Evolutionary conservation across 169 alveolate species (phyloP).

Genomic region (Toxoplasma gondii): DNA sequence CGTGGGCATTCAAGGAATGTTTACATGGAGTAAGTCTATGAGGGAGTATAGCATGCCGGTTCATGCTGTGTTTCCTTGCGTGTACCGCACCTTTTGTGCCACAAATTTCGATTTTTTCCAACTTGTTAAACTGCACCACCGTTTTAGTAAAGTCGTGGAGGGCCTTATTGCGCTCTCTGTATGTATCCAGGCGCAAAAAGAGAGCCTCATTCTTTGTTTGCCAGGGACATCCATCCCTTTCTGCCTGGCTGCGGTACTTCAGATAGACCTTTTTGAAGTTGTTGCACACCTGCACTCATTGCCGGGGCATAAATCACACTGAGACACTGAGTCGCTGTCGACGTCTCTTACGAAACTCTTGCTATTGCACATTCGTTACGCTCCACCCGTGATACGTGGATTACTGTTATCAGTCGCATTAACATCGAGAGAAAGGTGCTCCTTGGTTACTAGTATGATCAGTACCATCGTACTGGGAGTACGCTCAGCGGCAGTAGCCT

Average conservation of each 20-base stretch:
- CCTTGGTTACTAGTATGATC: too few relatives aligned
- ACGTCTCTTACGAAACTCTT: too few relatives aligned
- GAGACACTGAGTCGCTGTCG: not conserved
- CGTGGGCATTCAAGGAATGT: too few relatives aligned
- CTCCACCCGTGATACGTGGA: too few relatives aligned
- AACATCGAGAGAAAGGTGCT: too few relatives aligned
- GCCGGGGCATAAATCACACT: not conserved
- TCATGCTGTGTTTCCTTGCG: too few relatives aligned
- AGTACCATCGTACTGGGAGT: too few relatives aligned
- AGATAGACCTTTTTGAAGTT: slow-evolving; percentile 90
- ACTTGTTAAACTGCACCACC: slow-evolving; percentile 88
- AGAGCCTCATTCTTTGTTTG: slow-evolving; percentile 88
- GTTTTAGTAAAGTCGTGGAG: slow-evolving; percentile 90
- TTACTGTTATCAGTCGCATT: too few relatives aligned
- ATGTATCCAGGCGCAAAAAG: slow-evolving; percentile 92
- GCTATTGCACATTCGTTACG: too few relatives aligned
- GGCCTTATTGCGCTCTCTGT: slow-evolving; percentile 92
- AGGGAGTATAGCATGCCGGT: too few relatives aligned
- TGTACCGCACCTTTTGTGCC: slow-evolving; percentile 92
- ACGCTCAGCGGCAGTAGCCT: too few relatives aligned
- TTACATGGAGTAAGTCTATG: too few relatives aligned
- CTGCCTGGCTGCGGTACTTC: slow-evolving; percentile 87
- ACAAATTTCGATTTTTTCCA: slow-evolving; percentile 90
- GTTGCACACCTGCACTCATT: slow-evolving; percentile 80
- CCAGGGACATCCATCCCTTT: slow-evolving; percentile 83